A percentile compares a stretch with the other conserved stretches of the same genome.
phyloP scores from a whole-genome alignment of 2,329 filamentous ascomycete genomes.

The Paraconiothyrium sp. region DNA sequence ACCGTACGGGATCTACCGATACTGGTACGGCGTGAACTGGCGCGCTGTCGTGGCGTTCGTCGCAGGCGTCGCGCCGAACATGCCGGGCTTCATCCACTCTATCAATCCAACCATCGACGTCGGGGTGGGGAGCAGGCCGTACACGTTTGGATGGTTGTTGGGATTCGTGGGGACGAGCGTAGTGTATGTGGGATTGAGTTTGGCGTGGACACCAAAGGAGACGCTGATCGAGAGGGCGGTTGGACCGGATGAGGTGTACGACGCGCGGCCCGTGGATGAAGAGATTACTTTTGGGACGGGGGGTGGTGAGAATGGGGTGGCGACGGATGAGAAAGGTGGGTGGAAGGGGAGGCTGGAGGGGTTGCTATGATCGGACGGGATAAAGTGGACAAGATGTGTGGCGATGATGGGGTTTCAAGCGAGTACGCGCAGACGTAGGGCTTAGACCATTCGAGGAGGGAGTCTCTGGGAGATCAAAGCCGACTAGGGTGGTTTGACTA shows the following conservation, averaged over 20 bases:
- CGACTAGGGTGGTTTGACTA: no score
- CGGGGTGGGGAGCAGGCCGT: slow-evolving; percentile 63
- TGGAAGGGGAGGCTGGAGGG: slow-evolving; percentile 45
- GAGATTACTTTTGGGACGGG: slow-evolving; percentile 37
- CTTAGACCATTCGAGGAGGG: no score
- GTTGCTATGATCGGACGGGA: slow-evolving; percentile 35
- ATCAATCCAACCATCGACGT: slow-evolving; percentile 53
- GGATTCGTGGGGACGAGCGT: slow-evolving; percentile 67
- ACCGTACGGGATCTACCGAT: slow-evolving; percentile 60
- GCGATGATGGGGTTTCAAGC: no score
- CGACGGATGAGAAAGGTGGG: slow-evolving; percentile 40
- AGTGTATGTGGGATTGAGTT: slow-evolving; percentile 64
- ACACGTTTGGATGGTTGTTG: slow-evolving; percentile 73
- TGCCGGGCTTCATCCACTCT: slow-evolving; percentile 64
- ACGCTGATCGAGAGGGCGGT: slow-evolving; percentile 57
- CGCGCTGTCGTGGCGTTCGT: slow-evolving; percentile 66
- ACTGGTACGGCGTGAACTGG: slow-evolving; percentile 66
- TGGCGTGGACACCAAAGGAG: slow-evolving; percentile 60
- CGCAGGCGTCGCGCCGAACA: slow-evolving; percentile 64
- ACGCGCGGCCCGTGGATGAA: slow-evolving; percentile 41
- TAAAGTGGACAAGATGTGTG: no score
- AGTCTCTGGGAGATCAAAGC: no score
- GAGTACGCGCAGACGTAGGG: no score
- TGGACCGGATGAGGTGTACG: slow-evolving; percentile 51
- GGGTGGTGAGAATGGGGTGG: slow-evolving; percentile 31